Conservation (phyloP, 164 flowering plant species). For the Stephania cephalantha region DNA sequence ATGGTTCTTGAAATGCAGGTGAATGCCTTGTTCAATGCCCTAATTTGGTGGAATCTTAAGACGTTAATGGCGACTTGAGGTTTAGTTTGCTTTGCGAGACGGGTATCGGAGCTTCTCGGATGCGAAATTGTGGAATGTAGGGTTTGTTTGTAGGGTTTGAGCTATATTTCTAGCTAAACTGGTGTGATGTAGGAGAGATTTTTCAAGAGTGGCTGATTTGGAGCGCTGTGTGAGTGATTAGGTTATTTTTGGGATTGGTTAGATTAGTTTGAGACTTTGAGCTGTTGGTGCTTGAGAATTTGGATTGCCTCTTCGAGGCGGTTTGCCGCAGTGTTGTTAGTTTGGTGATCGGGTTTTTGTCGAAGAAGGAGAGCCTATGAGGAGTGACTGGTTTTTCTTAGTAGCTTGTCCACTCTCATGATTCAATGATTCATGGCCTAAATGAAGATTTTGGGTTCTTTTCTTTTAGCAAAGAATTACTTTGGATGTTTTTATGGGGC, state of each 20-base stretch:
- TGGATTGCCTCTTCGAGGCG: neutral
- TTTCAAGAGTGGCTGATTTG: neutral
- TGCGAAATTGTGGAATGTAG: neutral
- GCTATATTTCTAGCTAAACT: constrained; percentile 10
- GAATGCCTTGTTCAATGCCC: neutral
- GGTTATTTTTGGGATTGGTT: neutral
- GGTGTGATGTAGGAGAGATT: neutral
- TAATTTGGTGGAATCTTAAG: constrained; percentile 7
- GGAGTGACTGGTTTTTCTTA: neutral
- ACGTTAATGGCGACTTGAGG: constrained; percentile 1
- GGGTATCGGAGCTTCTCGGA: neutral
- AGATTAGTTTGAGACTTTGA: neutral
- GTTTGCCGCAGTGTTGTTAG: neutral
- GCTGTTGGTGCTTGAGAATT: neutral
- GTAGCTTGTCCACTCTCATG: neutral
- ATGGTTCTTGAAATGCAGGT: constrained; percentile 9
- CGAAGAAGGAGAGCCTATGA: neutral
- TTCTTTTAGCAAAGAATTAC: constrained; percentile 12
- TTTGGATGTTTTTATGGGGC: constrained; percentile 26
- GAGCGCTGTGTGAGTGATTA: neutral
- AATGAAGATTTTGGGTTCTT: constrained; percentile 16
- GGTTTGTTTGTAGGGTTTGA: constrained; percentile 8
- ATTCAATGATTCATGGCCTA: constrained; percentile 2
- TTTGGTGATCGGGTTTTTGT: neutral
- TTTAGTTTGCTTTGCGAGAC: neutral